Conservation (phyloP, 306 rosid species). For the Pachyrhizus erosus region DNA sequence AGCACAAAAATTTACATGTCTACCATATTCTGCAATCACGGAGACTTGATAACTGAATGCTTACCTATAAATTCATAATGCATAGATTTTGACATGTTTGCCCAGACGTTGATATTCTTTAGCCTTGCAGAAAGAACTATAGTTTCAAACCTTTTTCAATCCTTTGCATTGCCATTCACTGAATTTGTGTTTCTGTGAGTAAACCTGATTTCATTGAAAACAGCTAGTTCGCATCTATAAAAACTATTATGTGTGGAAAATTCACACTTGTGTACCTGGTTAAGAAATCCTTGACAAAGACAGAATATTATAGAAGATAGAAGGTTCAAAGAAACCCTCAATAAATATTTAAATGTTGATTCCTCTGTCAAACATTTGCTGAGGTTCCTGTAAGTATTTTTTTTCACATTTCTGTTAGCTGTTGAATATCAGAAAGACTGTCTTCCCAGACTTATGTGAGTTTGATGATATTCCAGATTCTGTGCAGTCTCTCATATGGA, state of each 20-base stretch:
- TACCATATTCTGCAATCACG: constrained; percentile 27
- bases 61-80: background rate
- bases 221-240: background rate
- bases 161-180: background rate
- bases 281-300: constrained; percentile 65
- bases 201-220: constrained; percentile 20
- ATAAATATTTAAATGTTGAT: constrained; percentile 55
- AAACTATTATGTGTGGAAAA: constrained; percentile 6
- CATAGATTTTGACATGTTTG: constrained; percentile 30
- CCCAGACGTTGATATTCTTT: background rate
- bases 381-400: constrained; percentile 77
- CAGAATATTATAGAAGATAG: constrained; percentile 77
- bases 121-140: constrained; percentile 33
- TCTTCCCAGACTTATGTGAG: constrained; percentile 41
- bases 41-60: constrained; percentile 10
- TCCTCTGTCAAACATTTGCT: constrained; percentile 69
- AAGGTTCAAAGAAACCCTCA: constrained; percentile 64
- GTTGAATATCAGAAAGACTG: constrained; percentile 5
- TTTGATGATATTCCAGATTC: constrained; percentile 62
- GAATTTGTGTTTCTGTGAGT: constrained; percentile 11
- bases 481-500: constrained; percentile 80
- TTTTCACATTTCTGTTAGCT: constrained; percentile 32
- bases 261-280: constrained; percentile 26
- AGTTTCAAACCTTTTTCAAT: constrained; percentile 27
- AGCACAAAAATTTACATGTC: background rate